Percentiles rank a stretch among this genome's conserved stretches.
Evolutionary conservation across 805 yeast genomes (phyloP).

Genomic region (Yarrowia sp.): DNA sequence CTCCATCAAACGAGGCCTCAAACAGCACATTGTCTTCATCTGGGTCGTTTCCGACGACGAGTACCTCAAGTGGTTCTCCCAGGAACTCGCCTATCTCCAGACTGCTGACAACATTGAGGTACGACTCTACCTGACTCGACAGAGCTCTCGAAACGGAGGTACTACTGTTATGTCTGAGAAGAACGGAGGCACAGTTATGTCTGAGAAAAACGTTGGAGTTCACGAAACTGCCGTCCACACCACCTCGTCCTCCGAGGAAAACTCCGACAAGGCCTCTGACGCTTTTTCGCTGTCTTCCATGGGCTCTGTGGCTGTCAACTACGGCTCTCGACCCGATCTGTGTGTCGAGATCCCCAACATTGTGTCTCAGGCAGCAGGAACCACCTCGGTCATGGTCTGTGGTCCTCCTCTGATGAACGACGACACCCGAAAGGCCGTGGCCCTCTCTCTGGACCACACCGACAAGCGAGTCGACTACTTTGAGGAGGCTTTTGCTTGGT

Average conservation of each 20-base stretch:
- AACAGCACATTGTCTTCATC: constrained; percentile 41
- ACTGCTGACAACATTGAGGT: constrained; percentile 22
- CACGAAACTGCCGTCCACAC: neutral
- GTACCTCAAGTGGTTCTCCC: constrained; percentile 49
- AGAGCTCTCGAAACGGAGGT: neutral
- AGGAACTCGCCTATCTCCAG: constrained; percentile 39
- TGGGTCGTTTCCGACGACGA: constrained; percentile 62
- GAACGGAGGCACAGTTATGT: neutral
- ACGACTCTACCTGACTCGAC: constrained; percentile 20
- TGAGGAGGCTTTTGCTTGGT: constrained; percentile 76
- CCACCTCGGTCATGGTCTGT: constrained; percentile 57
- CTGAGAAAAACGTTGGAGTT: constrained; percentile 8
- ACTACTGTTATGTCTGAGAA: neutral
- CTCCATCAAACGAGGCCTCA: constrained; percentile 18
- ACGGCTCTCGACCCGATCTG: constrained; percentile 10
- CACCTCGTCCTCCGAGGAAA: neutral
- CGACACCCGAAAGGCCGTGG: constrained; percentile 48
- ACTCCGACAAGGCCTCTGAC: constrained; percentile 7
- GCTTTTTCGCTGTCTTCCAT: neutral
- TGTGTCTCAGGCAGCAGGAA: constrained; percentile 38
- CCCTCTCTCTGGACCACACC: constrained; percentile 41
- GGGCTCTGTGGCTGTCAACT: neutral
- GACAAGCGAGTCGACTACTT: constrained; percentile 55
- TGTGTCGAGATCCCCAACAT: constrained; percentile 3
- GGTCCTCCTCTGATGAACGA: constrained; percentile 64